phyloP scores from a whole-genome alignment of 164 flowering plant genomes.

The Akebia trifoliata region DNA sequence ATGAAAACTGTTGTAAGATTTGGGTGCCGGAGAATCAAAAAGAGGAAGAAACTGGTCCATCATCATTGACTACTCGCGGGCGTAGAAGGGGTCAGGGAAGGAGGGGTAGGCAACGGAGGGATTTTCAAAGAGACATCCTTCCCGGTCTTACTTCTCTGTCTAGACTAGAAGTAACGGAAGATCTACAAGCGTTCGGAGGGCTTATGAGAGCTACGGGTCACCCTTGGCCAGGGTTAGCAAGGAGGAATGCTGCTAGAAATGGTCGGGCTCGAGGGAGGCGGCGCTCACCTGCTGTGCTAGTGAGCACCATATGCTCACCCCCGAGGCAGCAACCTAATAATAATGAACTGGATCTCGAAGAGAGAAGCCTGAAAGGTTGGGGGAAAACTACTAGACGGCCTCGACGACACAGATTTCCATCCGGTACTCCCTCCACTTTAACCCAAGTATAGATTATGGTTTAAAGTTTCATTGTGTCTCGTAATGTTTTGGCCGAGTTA shows the following conservation, averaged over 20 bases:
- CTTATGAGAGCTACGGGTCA: slow-evolving; percentile 77
- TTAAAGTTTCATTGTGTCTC: too few species aligned
- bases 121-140: slow-evolving; percentile 92
- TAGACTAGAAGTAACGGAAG: slow-evolving; percentile 91
- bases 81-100: slow-evolving; percentile 71
- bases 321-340: slow-evolving; percentile 36
- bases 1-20: slow-evolving; percentile 54
- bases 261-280: slow-evolving; percentile 61
- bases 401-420: slow-evolving; percentile 70
- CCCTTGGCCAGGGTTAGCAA: slow-evolving; percentile 56
- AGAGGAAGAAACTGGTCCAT: slow-evolving; percentile 28
- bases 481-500: too few species aligned
- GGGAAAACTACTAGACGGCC: slow-evolving; percentile 90
- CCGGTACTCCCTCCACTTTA: slow-evolving; percentile 37
- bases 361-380: slow-evolving; percentile 76
- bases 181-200: slow-evolving; percentile 63
- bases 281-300: slow-evolving; percentile 21
- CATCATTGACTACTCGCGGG: slow-evolving; percentile 25
- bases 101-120: slow-evolving; percentile 86
- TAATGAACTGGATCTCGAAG: slow-evolving; percentile 49
- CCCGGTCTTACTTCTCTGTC: slow-evolving; percentile 83
- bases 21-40: slow-evolving; percentile 36
- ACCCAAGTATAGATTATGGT: slow-evolving; percentile 17
- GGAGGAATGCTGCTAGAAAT: slow-evolving; percentile 56
- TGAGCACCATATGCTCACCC: slow-evolving; percentile 20